phyloP scores from a whole-genome alignment of 306 rosid genomes.

The Castanea mollissima region DNA sequence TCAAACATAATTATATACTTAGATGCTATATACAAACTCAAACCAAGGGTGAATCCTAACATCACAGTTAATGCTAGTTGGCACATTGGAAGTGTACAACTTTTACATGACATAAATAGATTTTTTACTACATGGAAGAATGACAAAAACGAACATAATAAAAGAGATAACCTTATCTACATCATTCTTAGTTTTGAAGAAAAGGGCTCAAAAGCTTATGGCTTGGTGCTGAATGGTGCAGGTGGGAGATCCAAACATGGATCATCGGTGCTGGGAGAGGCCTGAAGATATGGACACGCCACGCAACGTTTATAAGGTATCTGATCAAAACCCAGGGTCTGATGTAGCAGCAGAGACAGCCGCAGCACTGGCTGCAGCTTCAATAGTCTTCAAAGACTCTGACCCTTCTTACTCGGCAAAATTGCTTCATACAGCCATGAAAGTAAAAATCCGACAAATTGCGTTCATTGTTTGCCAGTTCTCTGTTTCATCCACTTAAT shows the following conservation, averaged over 20 bases:
- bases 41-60: no score
- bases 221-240: constrained; percentile 18
- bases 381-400: constrained; percentile 70
- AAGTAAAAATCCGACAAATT: constrained; percentile 30
- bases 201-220: background rate
- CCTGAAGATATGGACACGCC: constrained; percentile 95
- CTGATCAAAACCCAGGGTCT: constrained; percentile 76
- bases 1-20: no score
- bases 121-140: background rate
- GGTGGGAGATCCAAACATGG: constrained; percentile 86
- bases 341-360: constrained; percentile 90
- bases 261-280: constrained; percentile 91
- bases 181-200: background rate
- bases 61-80: no score
- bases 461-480: background rate
- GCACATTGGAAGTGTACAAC: background rate
- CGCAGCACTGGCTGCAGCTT: constrained; percentile 89
- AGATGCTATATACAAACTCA: no score
- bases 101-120: background rate
- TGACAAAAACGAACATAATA: background rate
- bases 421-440: constrained; percentile 67
- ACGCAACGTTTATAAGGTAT: constrained; percentile 64
- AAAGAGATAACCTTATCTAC: background rate
- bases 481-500: background rate
- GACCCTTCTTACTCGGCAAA: constrained; percentile 61